Conservation (phyloP, 805 yeast species). For the Candida methanosorbosa region DNA sequence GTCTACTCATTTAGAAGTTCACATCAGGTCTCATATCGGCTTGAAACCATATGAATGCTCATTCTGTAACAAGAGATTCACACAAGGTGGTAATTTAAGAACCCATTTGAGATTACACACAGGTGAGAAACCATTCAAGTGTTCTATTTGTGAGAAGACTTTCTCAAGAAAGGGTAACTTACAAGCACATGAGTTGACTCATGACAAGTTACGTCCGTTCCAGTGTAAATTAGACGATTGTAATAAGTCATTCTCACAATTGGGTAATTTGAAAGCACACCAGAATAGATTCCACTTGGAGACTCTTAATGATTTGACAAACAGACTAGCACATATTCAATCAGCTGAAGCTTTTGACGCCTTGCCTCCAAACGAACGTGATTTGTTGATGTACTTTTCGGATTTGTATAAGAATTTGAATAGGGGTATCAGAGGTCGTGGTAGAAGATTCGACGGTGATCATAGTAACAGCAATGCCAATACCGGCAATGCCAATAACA, state of each 20-base stretch:
- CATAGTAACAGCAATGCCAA: no score
- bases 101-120: constrained; percentile 84
- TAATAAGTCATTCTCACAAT: constrained; percentile 78
- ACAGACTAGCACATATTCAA: constrained; percentile 54
- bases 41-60: constrained; percentile 75
- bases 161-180: constrained; percentile 89
- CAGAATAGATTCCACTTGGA: constrained; percentile 82
- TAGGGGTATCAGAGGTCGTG: constrained; percentile 88
- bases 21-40: constrained; percentile 81
- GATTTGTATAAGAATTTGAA: constrained; percentile 80
- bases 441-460: constrained; percentile 32
- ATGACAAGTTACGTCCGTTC: constrained; percentile 69
- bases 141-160: constrained; percentile 65
- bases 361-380: constrained; percentile 55
- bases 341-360: constrained; percentile 27
- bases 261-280: constrained; percentile 90
- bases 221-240: constrained; percentile 76
- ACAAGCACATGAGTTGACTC: constrained; percentile 81
- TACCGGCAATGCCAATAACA: no score
- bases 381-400: constrained; percentile 68
- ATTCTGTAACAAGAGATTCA: constrained; percentile 71
- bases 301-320: constrained; percentile 61
- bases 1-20: constrained; percentile 87
- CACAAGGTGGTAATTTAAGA: constrained; percentile 84
- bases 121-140: constrained; percentile 84